phyloP scores from a whole-genome alignment of 768 basidiomycete genomes.

The Tulasnella sp. region DNA sequence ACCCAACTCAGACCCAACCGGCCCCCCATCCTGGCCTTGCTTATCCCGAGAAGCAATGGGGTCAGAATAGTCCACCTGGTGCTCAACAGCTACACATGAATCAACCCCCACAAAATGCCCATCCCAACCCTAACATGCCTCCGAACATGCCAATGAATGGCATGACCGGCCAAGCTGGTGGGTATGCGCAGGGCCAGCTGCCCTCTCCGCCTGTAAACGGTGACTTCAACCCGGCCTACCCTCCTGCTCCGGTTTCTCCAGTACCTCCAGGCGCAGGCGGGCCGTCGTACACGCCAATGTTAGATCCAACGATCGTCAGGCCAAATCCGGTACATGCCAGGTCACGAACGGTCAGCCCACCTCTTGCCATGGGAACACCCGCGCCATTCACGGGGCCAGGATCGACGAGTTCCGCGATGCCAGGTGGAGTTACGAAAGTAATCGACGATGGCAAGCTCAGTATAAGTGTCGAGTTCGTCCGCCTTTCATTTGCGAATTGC shows the following conservation, averaged over 20 bases:
- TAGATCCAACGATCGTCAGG: slow-evolving; percentile 22
- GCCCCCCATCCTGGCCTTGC: background rate
- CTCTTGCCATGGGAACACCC: slow-evolving; percentile 8
- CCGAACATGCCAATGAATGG: background rate
- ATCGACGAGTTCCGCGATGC: background rate
- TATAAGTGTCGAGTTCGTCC: slow-evolving; percentile 15
- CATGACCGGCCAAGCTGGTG: background rate
- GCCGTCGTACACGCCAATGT: slow-evolving; percentile 8
- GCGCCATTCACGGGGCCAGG: slow-evolving; percentile 9
- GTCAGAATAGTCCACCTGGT: no score
- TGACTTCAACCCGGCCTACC: slow-evolving; percentile 7
- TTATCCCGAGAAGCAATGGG: background rate
- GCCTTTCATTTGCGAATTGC: background rate
- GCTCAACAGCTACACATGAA: no score
- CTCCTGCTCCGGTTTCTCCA: background rate
- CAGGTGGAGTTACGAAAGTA: background rate
- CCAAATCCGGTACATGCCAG: slow-evolving; percentile 22
- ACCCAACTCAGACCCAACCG: slow-evolving; percentile 12
- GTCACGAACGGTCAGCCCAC: slow-evolving; percentile 14
- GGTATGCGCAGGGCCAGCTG: no score
- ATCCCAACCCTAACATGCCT: background rate
- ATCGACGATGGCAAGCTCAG: slow-evolving; percentile 53
- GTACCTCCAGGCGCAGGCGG: background rate
- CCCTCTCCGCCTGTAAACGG: background rate
- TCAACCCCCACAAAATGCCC: no score